Conservation (phyloP, 352 stramenopile species). For the Plasmopara halstedii region DNA sequence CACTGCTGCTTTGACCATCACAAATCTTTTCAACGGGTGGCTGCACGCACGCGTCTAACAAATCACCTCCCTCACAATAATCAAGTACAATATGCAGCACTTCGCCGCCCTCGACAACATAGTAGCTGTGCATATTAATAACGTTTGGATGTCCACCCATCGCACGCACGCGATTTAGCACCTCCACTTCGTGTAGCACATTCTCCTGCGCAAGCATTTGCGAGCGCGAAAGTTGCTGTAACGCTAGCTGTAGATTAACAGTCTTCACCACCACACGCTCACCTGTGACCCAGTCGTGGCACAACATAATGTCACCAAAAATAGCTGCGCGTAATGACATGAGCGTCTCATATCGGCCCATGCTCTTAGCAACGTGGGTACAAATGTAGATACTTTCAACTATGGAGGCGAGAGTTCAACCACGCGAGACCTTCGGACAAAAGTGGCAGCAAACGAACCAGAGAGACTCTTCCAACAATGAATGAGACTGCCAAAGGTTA, state of each 20-base stretch:
- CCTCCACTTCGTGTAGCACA: conserved; percentile 60
- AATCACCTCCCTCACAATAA: conserved; percentile 65
- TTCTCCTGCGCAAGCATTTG: conserved; percentile 58
- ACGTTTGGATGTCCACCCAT: conserved; percentile 64
- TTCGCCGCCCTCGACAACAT: conserved; percentile 36
- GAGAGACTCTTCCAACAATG: conserved; percentile 18
- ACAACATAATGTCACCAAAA: conserved; percentile 69
- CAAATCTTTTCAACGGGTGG: not conserved
- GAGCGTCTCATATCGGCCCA: conserved; percentile 37
- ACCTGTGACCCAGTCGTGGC: conserved; percentile 38
- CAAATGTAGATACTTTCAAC: not conserved
- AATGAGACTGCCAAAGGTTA: not conserved
- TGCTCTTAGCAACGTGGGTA: conserved; percentile 9
- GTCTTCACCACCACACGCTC: conserved; percentile 68
- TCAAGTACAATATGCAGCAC: conserved; percentile 68
- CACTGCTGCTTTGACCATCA: conserved; percentile 1
- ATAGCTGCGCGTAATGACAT: conserved; percentile 41
- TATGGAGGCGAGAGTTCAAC: not conserved
- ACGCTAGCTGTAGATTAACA: conserved; percentile 47
- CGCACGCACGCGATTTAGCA: conserved; percentile 41
- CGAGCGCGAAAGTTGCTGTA: conserved; percentile 42
- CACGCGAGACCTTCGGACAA: conserved; percentile 3
- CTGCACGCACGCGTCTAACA: conserved; percentile 52
- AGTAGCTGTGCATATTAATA: conserved; percentile 61
- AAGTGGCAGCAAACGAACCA: not conserved